These are phyloP conservation scores for Ceratobasidium sp. DNA, from an alignment of 1,284 basidiomycete genomes.

Conservation along the genomic window DNA sequence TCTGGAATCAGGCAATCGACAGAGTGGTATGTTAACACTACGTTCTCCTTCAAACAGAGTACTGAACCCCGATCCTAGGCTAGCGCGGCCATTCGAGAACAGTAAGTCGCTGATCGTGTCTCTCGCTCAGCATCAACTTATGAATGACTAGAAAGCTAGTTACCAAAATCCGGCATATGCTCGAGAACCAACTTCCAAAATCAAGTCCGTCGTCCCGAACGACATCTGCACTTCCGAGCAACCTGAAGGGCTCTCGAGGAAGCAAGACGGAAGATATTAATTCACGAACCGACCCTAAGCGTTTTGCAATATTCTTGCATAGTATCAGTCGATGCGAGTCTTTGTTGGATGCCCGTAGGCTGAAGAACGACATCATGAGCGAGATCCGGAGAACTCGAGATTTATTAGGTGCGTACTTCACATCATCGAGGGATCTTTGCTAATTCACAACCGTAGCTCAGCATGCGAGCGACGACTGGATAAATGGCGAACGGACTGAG, in stretches of 20 bases:
- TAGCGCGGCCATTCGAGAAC: slow-evolving; percentile 89
- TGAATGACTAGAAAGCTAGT: slow-evolving; percentile 73
- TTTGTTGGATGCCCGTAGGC: slow-evolving; percentile 86
- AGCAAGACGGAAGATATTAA: slow-evolving; percentile 72
- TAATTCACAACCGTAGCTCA: slow-evolving; percentile 65
- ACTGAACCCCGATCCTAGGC: slow-evolving; percentile 65
- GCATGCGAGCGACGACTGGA: slow-evolving; percentile 87
- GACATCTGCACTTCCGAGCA: slow-evolving; percentile 61
- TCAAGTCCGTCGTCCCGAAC: slow-evolving; percentile 36
- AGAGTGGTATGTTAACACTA: slow-evolving; percentile 74
- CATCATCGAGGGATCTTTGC: neutral
- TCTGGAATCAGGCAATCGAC: slow-evolving; percentile 94
- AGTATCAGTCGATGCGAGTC: slow-evolving; percentile 86
- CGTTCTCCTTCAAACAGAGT: neutral
- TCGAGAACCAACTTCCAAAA: slow-evolving; percentile 73
- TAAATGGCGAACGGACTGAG: slow-evolving; percentile 83
- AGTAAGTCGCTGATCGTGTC: slow-evolving; percentile 65
- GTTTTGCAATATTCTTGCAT: slow-evolving; percentile 90
- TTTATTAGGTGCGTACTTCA: slow-evolving; percentile 68
- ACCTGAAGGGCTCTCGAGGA: slow-evolving; percentile 56
- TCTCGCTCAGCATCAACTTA: slow-evolving; percentile 12
- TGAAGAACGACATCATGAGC: slow-evolving; percentile 89
- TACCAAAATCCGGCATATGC: slow-evolving; percentile 83
- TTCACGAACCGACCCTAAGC: slow-evolving; percentile 78
- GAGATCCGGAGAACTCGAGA: slow-evolving; percentile 85